phyloP scores from a whole-genome alignment of 2,329 filamentous ascomycete genomes.

The Metarhizium brunneum region DNA sequence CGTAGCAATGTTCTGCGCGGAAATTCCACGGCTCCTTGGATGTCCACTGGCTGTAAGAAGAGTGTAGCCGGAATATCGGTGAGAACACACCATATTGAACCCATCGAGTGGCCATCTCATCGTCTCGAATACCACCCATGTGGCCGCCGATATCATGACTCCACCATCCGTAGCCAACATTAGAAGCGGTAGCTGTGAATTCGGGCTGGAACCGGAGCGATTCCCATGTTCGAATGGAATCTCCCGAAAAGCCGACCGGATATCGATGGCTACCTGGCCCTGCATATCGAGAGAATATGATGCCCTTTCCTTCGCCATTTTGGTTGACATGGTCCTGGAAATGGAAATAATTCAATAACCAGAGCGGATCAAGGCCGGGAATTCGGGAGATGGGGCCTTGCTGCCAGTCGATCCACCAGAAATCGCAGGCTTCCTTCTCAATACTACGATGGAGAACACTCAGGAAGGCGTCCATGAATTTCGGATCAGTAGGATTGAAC shows the following conservation, averaged over 20 bases:
- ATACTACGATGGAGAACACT: constrained; percentile 45
- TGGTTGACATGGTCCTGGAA: constrained; percentile 40
- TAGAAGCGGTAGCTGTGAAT: constrained; percentile 55
- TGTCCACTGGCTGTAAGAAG: constrained; percentile 45
- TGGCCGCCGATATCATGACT: constrained; percentile 61
- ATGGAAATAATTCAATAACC: constrained; percentile 57
- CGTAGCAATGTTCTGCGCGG: constrained; percentile 29
- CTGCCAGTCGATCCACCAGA: constrained; percentile 63
- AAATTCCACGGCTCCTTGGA: constrained; percentile 51
- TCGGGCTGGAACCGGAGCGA: constrained; percentile 57
- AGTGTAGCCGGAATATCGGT: constrained; percentile 52
- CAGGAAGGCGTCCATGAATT: constrained; percentile 49
- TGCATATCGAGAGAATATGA: constrained; percentile 54
- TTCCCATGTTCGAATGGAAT: constrained; percentile 49
- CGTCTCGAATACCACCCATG: constrained; percentile 43
- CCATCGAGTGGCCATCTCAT: constrained; percentile 53
- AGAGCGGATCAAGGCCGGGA: constrained; percentile 51
- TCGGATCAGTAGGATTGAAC: constrained; percentile 44
- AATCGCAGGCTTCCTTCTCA: constrained; percentile 48
- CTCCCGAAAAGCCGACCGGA: constrained; percentile 56
- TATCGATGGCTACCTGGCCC: constrained; percentile 55
- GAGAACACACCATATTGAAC: constrained; percentile 52
- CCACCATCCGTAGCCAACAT: constrained; percentile 62
- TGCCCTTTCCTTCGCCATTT: constrained; percentile 24
- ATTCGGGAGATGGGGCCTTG: constrained; percentile 47